Evolutionary conservation across 768 basidiomycete genomes (phyloP), one percentile per base, ranked within the genome.

Genomic region (Lactarius vividus): DNA sequence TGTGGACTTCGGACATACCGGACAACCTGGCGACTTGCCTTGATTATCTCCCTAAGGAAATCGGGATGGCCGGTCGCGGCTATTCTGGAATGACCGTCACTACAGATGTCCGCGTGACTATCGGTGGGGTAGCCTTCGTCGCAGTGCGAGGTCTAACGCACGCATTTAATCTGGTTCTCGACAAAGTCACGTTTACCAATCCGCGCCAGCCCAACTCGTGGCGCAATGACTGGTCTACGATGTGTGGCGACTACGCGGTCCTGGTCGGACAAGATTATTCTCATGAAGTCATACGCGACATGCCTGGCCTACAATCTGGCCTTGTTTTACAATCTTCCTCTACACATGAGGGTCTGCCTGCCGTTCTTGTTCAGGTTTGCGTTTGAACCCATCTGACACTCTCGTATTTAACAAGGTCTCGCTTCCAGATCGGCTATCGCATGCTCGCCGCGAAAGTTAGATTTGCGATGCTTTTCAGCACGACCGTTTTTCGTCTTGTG

Each of bases 11-110:
- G 29, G 58, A 54, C 23, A 64, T 64, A 64, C 53, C 64, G 13
- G 64, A 64, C 58, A 54, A 58, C 5, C 52, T 64, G 18, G 64
- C 64, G 9, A 64, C 64, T 52, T 52, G 58, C 6, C 64, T 64
- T n/a, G 64, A 64, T 52, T 5, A 33, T 44, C 57, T 64, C 52
- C 40, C 58, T 5, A 13, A 7, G 16, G 58, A 54, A 57, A 28
- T 64, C 15, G 35, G 31, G 9, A 40, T 64, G 40, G 64, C 64
- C n/a, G 52, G 64, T 18, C 64, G n/a, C 2, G 64, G 53, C 29
- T 60, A 35, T 44, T 59, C 64, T 13, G 64, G 64, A 15, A 31
- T 54, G n/a, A 20, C 39, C 5, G 39, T 60, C 53, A 64, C 64
- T 13, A 44, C 58, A 33, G 58, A 59, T 42, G n/a, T 55, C 16